Evolutionary conservation across 2,329 filamentous ascomycete species (phyloP), one percentile per base, ranked within the genome.

Genomic region (Tolypocladium amazonense): DNA sequence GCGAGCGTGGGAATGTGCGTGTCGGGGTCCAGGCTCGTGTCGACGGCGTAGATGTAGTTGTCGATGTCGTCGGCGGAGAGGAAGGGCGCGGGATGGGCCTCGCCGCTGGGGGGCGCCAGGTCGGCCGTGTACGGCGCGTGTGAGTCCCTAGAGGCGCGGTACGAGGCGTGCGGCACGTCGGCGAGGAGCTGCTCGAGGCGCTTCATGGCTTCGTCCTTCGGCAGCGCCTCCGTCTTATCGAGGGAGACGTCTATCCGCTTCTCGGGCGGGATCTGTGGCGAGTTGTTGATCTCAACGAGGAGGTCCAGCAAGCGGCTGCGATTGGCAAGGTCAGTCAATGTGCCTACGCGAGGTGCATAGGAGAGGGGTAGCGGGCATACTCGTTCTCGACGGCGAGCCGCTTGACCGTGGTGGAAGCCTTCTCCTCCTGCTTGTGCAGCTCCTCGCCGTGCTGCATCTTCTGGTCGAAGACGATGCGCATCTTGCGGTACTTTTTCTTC

Each of bases 401-500:
- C 72, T 90, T 92, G 27, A 91, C 89, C 4, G 90, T 88, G 65
- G 88, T 86, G 62, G 88, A 85, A 41, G 92, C 89, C 73, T 88
- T 87, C 72, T 90, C 89, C 73, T 94, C 92, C 59, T 89, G 81
- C 67, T 86, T 85, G 75, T 94, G 94, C 62, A 94, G 81, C 59
- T 87, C 83, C 74, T 96, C 94, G 72, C 90, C 89, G 65, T 90
- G 85, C 60, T 87, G 83, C 83, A 92, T 90, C 68, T 85, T 85
- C 57, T 86, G 80, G 66, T 94, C 89, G 70, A 94, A 95, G 35
- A 81, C 79, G 71, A 88, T 81, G 75, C 88, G 87, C 86, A 94
- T 90, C 81, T 95, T 95, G 68, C 89, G 88, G 74, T 95, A 99
- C 79, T 99, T 99, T 77, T 96, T 96, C 82, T 90, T 91, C 80